Conservation (phyloP, 2,329 filamentous ascomycete species). For the Trichoderma sp. region DNA sequence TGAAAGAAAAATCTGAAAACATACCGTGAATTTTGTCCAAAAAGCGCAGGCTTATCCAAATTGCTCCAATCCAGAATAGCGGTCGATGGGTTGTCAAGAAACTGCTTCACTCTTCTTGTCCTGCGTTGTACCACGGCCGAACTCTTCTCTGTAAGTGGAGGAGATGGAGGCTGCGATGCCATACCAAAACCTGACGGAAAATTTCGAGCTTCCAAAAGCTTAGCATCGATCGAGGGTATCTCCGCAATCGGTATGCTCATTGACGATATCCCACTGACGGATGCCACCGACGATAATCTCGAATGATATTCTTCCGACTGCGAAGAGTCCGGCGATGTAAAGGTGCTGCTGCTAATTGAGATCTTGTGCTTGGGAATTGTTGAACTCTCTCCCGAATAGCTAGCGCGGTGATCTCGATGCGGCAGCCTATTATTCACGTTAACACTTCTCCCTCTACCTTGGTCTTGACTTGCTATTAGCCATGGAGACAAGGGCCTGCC, state of each 20-base stretch:
- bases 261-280: constrained; percentile 48
- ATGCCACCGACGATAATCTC: constrained; percentile 58
- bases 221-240: constrained; percentile 45
- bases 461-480: not conserved
- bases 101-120: constrained; percentile 1
- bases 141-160: not conserved
- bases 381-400: not conserved
- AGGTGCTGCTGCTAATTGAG: constrained; percentile 57
- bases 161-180: constrained; percentile 14
- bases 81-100: constrained; percentile 34
- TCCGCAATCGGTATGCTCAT: constrained; percentile 44
- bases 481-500: not conserved
- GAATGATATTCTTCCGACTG: constrained; percentile 54
- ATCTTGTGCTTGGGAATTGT: constrained; percentile 36
- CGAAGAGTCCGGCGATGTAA: constrained; percentile 55
- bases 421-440: constrained; percentile 3
- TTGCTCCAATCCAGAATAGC: constrained; percentile 33
- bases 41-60: not conserved
- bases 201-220: constrained; percentile 37
- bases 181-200: constrained; percentile 23
- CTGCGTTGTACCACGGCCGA: not conserved
- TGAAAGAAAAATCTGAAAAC: not conserved
- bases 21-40: not conserved
- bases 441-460: not conserved
- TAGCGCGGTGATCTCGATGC: not conserved